Conservation (phyloP, 1,284 basidiomycete species). For the Athelia sp. region DNA sequence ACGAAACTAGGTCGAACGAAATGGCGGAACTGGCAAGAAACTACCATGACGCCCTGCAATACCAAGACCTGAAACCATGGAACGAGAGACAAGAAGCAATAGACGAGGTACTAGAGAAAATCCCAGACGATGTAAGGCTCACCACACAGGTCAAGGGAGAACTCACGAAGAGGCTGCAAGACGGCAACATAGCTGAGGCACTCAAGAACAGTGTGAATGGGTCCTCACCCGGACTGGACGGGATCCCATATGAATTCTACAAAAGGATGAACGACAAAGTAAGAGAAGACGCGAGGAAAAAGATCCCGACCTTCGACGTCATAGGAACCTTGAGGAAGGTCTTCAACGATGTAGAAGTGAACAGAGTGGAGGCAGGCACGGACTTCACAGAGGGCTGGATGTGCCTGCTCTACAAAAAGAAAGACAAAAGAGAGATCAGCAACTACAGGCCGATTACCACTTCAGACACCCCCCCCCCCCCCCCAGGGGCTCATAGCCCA, state of each 20-base stretch:
- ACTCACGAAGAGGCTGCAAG: no score
- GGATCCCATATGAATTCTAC: conserved; percentile 15
- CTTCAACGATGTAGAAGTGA: conserved; percentile 12
- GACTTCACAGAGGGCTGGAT: conserved; percentile 26
- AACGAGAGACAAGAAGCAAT: no score
- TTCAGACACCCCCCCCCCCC: no score
- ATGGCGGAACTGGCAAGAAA: conserved; percentile 2
- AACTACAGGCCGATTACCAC: conserved; percentile 30
- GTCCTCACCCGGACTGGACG: conserved; percentile 11
- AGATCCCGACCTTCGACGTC: conserved; percentile 2
- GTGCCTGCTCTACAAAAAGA: conserved; percentile 30
- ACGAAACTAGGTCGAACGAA: not conserved
- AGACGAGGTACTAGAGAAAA: no score
- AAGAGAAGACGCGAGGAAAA: conserved; percentile 3
- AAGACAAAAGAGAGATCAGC: conserved; percentile 15
- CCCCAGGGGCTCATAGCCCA: no score
- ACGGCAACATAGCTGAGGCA: no score
- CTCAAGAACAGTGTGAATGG: conserved; percentile 2
- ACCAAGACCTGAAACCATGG: no score
- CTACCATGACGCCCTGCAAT: conserved; percentile 6
- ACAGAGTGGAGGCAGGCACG: conserved; percentile 7
- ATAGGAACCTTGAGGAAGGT: conserved; percentile 4
- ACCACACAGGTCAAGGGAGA: no score
- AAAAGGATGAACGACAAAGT: conserved; percentile 2
- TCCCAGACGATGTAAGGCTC: no score